phyloP scores from a whole-genome alignment of 1,284 basidiomycete genomes.

The Fomitiporia mediterranea region DNA sequence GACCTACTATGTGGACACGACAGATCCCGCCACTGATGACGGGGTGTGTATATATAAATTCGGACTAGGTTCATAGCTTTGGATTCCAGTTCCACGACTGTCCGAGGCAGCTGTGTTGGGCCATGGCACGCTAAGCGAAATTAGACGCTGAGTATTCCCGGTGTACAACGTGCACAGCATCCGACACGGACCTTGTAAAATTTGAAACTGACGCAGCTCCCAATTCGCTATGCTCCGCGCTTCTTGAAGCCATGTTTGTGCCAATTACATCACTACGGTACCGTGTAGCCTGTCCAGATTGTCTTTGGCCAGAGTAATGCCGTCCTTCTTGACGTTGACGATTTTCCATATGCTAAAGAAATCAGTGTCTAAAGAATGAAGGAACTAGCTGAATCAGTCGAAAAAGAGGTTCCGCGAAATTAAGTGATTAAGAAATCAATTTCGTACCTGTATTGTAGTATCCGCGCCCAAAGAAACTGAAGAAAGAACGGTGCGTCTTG shows the following conservation, averaged over 20 bases:
- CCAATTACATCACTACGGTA: background rate
- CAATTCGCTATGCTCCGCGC: background rate
- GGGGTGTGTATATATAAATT: too few relatives aligned
- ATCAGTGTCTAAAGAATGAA: background rate
- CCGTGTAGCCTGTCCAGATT: background rate
- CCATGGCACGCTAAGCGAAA: background rate
- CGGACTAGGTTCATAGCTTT: background rate
- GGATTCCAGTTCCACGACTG: background rate
- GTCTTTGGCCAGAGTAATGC: background rate
- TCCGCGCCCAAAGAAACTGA: too few relatives aligned
- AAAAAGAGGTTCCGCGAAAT: too few relatives aligned
- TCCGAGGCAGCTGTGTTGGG: background rate
- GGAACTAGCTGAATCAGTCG: too few relatives aligned
- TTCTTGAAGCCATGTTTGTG: background rate
- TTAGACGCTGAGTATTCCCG: background rate
- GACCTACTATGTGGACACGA: too few relatives aligned
- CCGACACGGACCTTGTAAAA: background rate
- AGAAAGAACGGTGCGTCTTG: too few relatives aligned
- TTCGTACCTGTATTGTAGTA: too few relatives aligned
- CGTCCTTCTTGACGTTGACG: background rate
- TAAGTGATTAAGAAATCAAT: too few relatives aligned
- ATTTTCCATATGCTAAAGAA: background rate
- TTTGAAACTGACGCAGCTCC: background rate
- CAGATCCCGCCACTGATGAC: too few relatives aligned
- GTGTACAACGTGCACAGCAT: background rate